These are phyloP conservation scores for Castanea crenata DNA, from an alignment of 306 rosid genomes.

Conservation along the genomic window DNA sequence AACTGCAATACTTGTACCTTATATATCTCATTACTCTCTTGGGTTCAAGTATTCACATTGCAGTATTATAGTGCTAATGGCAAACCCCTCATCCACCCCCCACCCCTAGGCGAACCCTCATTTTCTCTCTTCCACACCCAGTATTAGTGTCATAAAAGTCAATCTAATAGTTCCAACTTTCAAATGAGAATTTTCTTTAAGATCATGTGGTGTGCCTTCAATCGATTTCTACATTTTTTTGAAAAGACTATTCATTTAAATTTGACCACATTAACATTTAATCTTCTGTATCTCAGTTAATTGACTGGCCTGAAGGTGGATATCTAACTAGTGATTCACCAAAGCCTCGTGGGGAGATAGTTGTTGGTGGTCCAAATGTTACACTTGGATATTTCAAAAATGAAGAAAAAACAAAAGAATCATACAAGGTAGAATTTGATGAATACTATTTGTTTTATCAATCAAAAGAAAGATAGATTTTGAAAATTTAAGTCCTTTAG, in stretches of 20 bases:
- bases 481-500: conserved; percentile 2
- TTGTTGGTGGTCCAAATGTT: conserved; percentile 90
- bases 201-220: neutral
- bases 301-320: conserved; percentile 96
- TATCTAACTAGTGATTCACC: conserved; percentile 66
- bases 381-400: conserved; percentile 94
- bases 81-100: neutral
- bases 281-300: conserved; percentile 52
- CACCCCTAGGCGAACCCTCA: neutral
- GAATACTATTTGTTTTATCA: no score
- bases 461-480: conserved; percentile 63
- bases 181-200: neutral
- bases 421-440: conserved; percentile 67
- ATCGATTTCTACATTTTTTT: conserved; percentile 1
- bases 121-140: neutral
- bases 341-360: conserved; percentile 93
- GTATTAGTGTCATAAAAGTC: neutral
- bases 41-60: neutral
- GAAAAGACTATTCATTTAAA: neutral
- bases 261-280: conserved; percentile 11
- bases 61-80: neutral
- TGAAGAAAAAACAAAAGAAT: conserved; percentile 82
- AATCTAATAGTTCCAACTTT: neutral
- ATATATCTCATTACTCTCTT: neutral
- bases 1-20: neutral